Evolutionary conservation across 495 filamentous ascomycete genomes (phyloP).

Genomic region (Neurospora tetrasperma): DNA sequence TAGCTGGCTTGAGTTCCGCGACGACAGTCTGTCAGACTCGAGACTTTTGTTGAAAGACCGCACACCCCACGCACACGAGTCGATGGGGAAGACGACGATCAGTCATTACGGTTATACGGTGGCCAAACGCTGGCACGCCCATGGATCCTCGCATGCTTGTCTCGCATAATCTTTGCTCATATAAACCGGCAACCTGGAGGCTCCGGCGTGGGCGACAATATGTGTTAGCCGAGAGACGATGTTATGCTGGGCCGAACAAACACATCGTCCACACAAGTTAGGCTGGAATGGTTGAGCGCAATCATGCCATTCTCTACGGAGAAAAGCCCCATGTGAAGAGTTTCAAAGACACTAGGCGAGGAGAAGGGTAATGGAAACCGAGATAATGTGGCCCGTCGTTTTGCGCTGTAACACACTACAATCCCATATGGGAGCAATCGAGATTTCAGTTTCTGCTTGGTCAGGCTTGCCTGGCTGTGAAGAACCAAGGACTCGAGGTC

Average conservation of each 20-base stretch:
- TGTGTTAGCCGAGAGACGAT: slow-evolving; percentile 14
- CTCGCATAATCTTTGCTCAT: neutral
- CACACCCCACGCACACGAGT: neutral
- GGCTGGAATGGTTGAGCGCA: neutral
- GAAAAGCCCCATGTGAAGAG: neutral
- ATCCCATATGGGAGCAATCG: neutral
- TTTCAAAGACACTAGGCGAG: neutral
- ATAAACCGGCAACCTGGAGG: neutral
- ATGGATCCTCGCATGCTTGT: neutral
- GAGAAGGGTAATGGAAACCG: neutral
- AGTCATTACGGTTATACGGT: neutral
- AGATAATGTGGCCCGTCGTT: neutral
- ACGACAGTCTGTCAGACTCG: neutral
- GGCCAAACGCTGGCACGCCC: neutral
- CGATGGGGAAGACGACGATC: neutral
- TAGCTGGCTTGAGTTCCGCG: neutral
- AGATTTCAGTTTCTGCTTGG: neutral
- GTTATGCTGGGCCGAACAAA: slow-evolving; percentile 17
- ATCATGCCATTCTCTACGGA: neutral
- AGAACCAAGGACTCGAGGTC: neutral
- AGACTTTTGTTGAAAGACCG: neutral
- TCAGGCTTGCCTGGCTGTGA: neutral
- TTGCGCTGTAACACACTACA: neutral
- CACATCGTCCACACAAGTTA: slow-evolving; percentile 7
- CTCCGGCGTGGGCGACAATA: neutral